Evolutionary conservation across 2,329 filamentous ascomycete species (phyloP), one percentile per base, ranked within the genome.

Genomic region (Ophiostoma quercus): DNA sequence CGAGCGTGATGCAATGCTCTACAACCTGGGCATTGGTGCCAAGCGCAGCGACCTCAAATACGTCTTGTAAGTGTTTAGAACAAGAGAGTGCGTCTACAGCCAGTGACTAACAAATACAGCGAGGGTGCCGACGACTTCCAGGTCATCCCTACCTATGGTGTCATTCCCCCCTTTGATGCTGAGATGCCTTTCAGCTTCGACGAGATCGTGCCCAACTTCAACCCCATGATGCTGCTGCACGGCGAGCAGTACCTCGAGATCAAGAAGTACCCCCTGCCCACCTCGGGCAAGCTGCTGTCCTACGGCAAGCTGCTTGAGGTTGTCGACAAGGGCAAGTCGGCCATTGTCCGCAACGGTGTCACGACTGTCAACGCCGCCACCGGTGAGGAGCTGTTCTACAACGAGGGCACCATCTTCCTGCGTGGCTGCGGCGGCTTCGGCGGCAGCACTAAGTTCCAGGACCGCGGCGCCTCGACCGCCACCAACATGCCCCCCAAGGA

Each of bases 171-270:
- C 76, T 97, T 98, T 83, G 90, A 90, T 81, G 90, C 92, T 72
- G 85, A 91, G 74, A 83, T 88, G 72, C 92, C 94, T 37, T 98
- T 91, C 83, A 88, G 84, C 79, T 85, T 95, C 76, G 87, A 88
- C 77, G 88, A 94, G 70, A 86, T 99, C 72, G 90, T 98, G 37
- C 93, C 94, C 79, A 96, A 98, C 85, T 99, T 97, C 84, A 92
- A 88, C 51, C 94, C 94, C 72, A 97, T 97, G 92, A 97, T 97
- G 93, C 88, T 99, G 67, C 90, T 99, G 32, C 95, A 99, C 82
- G 95, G 95, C 78, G 95, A 99, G 84, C 95, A 99, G 81, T 99
- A 94, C 82, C 92, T 99, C 73, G 95, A 99, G 82, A 87, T 99
- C 77, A 88, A 90, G 78, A 92, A 94, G 80, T 96, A 89, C 83